Evolutionary conservation across 192 early-diverging fungal species (phyloP), one percentile per base, ranked within the genome.

Genomic region (Coemansia interrupta): DNA sequence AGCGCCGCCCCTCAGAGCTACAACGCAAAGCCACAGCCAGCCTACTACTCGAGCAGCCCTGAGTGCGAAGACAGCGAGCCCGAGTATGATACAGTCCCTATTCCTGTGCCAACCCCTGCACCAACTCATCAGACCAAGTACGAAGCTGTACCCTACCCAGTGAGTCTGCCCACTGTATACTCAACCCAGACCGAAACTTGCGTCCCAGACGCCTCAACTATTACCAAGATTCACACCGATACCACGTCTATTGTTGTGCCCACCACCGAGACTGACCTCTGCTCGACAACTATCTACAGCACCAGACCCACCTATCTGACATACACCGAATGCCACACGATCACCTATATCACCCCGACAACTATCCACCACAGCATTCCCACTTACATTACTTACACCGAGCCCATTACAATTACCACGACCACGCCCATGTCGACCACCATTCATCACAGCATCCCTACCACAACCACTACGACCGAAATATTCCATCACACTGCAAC

Each of bases 331-430:
- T 44, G 52, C 40, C 43, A 56, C 52, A 75, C 65, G 8, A 53
- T 62, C 19, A 70, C 73, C 17, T 45, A 56, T 12, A 18, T 58
- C 10, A 60, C 42, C 20, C 61, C 73, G 13, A 75, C 73, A 7
- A 66, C 63, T 30, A 63, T 75, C 20, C 58, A 66, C 60, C 66
- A 69, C 60, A 52, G 48, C 18, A 46, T 75, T 23, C 63, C 73
- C 0, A 75, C 73, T 0, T 75, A 66, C 17, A 19, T 70, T n/a
- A 75, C 73, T 0, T 48, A 66, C 23, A 70, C 67, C 11, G 73
- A 74, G 67, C 60, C 60, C 26, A 56, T 42, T 15, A 57, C 55
- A 0, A 28, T 42, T 19, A 58, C 56, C 29, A 12, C 26, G 26
- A 47, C 66, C 6, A 59, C 58, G 26, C 64, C 64, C 1, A 60